Evolutionary conservation across 2,329 filamentous ascomycete species (phyloP), one percentile per base, ranked within the genome.

Genomic region (Pseudogymnoascus sp.): DNA sequence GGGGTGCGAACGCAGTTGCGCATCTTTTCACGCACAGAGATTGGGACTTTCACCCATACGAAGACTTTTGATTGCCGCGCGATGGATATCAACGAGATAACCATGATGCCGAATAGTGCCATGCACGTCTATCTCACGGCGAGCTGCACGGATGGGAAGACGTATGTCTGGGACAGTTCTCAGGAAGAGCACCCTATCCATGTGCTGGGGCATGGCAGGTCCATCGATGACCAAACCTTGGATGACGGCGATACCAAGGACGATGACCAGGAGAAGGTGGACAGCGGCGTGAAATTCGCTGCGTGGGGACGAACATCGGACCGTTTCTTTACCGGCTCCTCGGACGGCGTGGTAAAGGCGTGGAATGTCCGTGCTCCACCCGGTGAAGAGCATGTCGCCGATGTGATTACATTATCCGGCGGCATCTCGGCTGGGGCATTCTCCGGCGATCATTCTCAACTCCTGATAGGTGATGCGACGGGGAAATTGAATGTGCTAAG

Each of bases 141-240:
- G 0, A 80, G 79, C 3, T 85, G 82, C 63, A 86, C 83, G 0
- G 78, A 86, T 63, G 81, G 82, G 13, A 79, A 76, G 7, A 79
- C 81, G 0, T 86, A 86, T 61, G 75, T 86, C 1, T 86, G 82
- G 82, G 83, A 86, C 62, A 82, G 82, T 1, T 75, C 78, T 0
- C 74, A 72, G 9, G 77, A 76, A n/a, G 81, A 84, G 63, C 71
- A 73, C 35, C 79, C 82, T 0, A 77, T 83, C 19, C 82, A 85
- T 65, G 70, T 78, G 1, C 72, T 86, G 0, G 64, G 72, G 5
- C 83, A 86, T 63, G 82, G 79, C 65, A 69, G 68, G 59, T 65
- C 68, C 0, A 60, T 71, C 13, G 69, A 71, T 28, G 67, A 68
- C 10, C 69, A 66, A 2, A 57, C 65, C 9, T 64, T 65, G 52